phyloP scores from a whole-genome alignment of 148 eudicot species.

The Mesembryanthemum crystallinum region DNA sequence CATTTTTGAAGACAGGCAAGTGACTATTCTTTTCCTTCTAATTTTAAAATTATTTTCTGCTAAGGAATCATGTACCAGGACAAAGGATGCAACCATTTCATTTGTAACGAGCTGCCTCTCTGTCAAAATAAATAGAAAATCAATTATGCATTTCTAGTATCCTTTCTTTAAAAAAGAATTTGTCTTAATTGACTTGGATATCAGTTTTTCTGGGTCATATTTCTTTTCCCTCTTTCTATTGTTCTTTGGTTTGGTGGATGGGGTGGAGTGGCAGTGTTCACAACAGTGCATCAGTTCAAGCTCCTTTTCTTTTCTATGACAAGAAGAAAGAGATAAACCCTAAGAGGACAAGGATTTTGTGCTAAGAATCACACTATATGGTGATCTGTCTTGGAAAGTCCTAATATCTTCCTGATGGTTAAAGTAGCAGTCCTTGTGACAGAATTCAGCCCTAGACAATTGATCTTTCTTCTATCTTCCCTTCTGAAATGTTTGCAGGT shows the following conservation, averaged over 20 bases:
- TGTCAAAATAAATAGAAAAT: not conserved
- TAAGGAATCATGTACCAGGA: not conserved
- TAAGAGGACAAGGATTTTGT: no score
- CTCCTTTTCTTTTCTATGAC: no score
- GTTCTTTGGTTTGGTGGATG: not conserved
- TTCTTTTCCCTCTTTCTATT: not conserved
- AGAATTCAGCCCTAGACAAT: no score
- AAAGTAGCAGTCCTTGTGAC: no score
- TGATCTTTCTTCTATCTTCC: constrained; percentile 14
- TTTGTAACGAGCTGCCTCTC: not conserved
- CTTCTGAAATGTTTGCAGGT: constrained; percentile 36
- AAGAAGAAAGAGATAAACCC: no score
- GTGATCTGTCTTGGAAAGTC: no score
- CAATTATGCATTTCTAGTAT: not conserved
- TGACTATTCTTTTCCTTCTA: no score
- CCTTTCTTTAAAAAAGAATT: not conserved
- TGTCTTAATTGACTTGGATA: not conserved
- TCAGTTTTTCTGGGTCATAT: not conserved
- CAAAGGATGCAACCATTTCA: not conserved
- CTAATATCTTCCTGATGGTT: no score
- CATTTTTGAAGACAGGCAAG: not conserved
- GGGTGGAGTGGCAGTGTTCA: not conserved
- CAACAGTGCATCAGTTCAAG: no score
- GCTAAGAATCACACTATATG: no score
- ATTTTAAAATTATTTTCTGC: not conserved